Base-by-base conservation (phyloP, 1,284 basidiomycete genomes). In the Cutaneotrichosporon mucoides region DNA sequence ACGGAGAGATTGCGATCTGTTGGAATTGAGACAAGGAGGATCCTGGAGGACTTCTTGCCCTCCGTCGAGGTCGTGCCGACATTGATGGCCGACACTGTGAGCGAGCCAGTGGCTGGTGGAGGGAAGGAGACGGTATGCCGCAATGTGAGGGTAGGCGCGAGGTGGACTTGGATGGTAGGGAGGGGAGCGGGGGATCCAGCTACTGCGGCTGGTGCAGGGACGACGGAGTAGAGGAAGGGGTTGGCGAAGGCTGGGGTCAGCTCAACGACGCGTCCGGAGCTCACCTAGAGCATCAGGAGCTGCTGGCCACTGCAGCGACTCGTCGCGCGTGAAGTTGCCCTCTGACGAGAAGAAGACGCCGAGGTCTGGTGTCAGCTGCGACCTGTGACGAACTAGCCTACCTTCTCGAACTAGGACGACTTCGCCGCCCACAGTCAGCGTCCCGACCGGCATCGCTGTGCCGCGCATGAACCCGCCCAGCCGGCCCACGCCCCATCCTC, bases 221-320 rank as follows among this genome's bases (percentile, higher is more conserved):
- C 80, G 10, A 89, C 80, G 0, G 90, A 86, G 70, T 95, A 84
- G 42, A 96, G 82, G 72, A 92, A 95, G 0, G 93, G 93, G 67
- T 87, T 88, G 40, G 89, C 80, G 62, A 86, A 89, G 1, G 86
- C 91, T 90, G 64, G 7, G 37, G 48, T 62, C 35, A 62, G 61
- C 45, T 44, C 1, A 6, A 7, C 33, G 6, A 9, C 3, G 48
- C 11, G 11, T 54, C 58, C 4, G 5, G 7, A 51, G 16, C 81
- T 68, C 64, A 88, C 89, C 83, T 51, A 89, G 81, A 62, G 92
- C 90, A 68, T 94, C 91, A 38, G 91, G 92, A 42, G 87, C 82
- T 13, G 83, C 83, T 2, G 87, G 84, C 90, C 90, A 96, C 63
- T 86, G 85, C 6, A 95, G 81, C 1, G 83, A 83, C 33, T 81